Evolutionary conservation across 129 eudicot species (phyloP), one percentile per base, ranked within the genome.

Genomic region (Daucus carota): DNA sequence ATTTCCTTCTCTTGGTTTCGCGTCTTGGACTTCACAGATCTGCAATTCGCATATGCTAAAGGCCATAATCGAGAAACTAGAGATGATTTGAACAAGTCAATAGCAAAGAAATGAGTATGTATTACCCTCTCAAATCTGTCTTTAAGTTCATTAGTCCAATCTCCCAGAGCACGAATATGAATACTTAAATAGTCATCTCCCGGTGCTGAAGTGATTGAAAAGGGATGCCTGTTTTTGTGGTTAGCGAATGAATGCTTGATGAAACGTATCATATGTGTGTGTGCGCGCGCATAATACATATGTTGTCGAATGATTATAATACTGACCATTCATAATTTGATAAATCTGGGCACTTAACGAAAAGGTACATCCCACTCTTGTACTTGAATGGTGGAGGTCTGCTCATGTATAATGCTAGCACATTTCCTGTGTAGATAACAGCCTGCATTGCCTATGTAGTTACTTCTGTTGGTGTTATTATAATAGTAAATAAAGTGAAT

Each of bases 351-450:
- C 99, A 95, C 78, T 91, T 93, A 82, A 95, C 93, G 46, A 95
- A 95, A 26, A 95, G 85, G 87, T 95, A 95, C 99, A 95, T 95
- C 66, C 99, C 99, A 68, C 99, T 95, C 88, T 95, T 91, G 89
- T 95, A 95, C 80, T 78, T 91, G 81, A 95, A 91, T 48, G 85
- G 89, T 14, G 81, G 81, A 79, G 99, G 99, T 81, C 82, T 95
- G 80, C 86, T 95, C 96, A 95, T 87, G 88, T 95, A 89, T 29
- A 95, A 73, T 36, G 97, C 99, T 38, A 95, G 79, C 42, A 95
- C 97, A 78, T 91, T 88, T 77, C 99, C 97, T 3, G 88, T 62
- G 79, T 95, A 95, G 78, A 91, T 80, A n/a, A 91, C 83, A 79
- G 99, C 98, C 98, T 94, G 88, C 80, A 80, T 76, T 78, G 17